Percentiles rank a stretch among this genome's conserved stretches.
phyloP scores from a whole-genome alignment of 345 rosid genomes.

The Clarkia xantiana region DNA sequence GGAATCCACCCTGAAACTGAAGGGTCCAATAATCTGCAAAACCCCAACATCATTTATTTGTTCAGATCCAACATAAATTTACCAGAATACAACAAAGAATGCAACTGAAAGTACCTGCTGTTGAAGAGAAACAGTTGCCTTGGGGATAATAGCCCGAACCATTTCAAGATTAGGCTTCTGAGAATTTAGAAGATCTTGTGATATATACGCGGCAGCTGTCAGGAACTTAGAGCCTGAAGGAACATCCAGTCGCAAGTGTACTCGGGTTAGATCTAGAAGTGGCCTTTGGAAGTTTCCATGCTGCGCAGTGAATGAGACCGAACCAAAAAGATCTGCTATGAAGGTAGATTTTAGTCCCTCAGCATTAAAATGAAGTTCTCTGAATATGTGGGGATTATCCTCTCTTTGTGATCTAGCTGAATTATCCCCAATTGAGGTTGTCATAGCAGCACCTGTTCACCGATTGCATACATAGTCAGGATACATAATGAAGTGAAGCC shows the following conservation, averaged over 20 bases:
- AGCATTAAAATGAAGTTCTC: slow-evolving; percentile 33
- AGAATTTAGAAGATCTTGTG: slow-evolving; percentile 51
- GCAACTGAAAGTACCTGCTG: slow-evolving; percentile 77
- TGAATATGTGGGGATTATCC: slow-evolving; percentile 17
- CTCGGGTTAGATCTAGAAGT: slow-evolving; percentile 66
- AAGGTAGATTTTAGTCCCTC: slow-evolving; percentile 44
- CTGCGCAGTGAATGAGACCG: slow-evolving; percentile 67
- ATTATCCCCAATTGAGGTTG: slow-evolving; percentile 50
- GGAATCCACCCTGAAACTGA: slow-evolving; percentile 75
- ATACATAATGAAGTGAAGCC: no score
- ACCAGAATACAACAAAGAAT: neutral
- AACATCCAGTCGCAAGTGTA: slow-evolving; percentile 55
- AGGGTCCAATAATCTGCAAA: slow-evolving; percentile 79
- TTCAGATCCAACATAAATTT: neutral
- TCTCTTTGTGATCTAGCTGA: slow-evolving; percentile 25
- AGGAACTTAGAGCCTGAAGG: slow-evolving; percentile 67
- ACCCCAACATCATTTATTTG: neutral
- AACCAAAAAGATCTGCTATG: slow-evolving; percentile 59
- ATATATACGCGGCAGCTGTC: slow-evolving; percentile 38
- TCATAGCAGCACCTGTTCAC: slow-evolving; percentile 46
- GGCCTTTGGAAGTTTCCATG: slow-evolving; percentile 69
- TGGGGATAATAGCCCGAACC: slow-evolving; percentile 51
- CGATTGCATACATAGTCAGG: no score
- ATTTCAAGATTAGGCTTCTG: slow-evolving; percentile 41
- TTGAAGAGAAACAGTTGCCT: slow-evolving; percentile 54